Evolutionary conservation across 2,329 filamentous ascomycete genomes (phyloP), one percentile per base, ranked within the genome.

Genomic region (Fusarium verrucosum): DNA sequence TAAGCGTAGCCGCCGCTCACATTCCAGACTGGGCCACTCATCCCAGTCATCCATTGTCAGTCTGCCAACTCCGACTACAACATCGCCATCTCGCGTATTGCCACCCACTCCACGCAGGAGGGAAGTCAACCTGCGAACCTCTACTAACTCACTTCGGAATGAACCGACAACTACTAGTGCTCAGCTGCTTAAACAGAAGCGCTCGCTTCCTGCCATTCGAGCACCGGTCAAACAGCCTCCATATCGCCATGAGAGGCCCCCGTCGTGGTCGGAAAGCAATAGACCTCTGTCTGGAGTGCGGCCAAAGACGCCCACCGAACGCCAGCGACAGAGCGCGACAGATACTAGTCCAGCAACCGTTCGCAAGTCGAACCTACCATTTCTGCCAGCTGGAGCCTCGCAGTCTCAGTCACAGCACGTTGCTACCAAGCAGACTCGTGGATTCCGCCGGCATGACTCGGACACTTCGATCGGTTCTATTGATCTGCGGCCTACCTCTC

Each of bases 361-460:
- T 20, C 83, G 87, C 62, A 89, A 88, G 75, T 81, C 85, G 47
- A 86, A 87, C 38, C 78, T 86, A 14, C 92, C 94, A 9, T 97
- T 97, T 73, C 77, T 96, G 41, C 91, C 93, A 26, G 89, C 92
- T 37, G 92, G 92, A 28, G 84, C 84, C 26, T 89, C 91, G 13
- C 86, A 86, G 62, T 84, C 86, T 20, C 90, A 92, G 73, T 92
- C 91, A 11, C 91, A 97, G 65, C 91, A 97, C 78, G 83, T 90
- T 63, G 86, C 85, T 44, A 83, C 91, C 37, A 96, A 93, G 78
- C 82, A 79, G 42, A 83, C 88, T 25, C 88, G 92, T 30, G 82
- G 86, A 33, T 89, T 94, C 73, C 87, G 92, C 41, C 91, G 94
- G 40, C 89, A 92, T 71, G 92, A 96, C 70, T 96, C 92, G 10